Conservation (phyloP, 2,329 filamentous ascomycete species). For the Thermothelomyces thermophilus region DNA sequence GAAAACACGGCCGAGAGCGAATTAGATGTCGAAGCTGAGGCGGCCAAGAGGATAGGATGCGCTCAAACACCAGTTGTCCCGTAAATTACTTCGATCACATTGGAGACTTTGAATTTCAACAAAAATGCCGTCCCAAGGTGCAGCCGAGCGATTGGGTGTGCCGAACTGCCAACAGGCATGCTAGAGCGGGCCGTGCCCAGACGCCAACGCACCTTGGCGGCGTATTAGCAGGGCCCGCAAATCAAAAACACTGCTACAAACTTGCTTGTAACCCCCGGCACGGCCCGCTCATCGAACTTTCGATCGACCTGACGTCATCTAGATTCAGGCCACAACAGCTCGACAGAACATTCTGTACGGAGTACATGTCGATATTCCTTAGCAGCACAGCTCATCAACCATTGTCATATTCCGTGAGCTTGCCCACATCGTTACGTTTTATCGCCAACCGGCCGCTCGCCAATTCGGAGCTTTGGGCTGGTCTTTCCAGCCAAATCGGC, state of each 20-base stretch:
- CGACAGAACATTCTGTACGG: background rate
- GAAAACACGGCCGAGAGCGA: too few species aligned
- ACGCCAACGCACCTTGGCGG: background rate
- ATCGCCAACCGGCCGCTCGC: too few species aligned
- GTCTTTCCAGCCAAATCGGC: background rate
- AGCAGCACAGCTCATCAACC: background rate
- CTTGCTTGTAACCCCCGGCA: background rate
- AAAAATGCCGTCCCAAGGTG: too few species aligned
- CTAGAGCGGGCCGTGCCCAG: background rate
- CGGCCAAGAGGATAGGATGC: too few species aligned
- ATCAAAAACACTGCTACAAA: background rate
- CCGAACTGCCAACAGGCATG: background rate
- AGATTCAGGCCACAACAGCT: background rate
- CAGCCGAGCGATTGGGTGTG: too few species aligned
- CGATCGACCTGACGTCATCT: background rate
- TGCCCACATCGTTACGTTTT: too few species aligned
- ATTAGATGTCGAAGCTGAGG: too few species aligned
- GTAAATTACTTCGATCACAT: too few species aligned
- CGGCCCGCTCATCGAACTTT: background rate
- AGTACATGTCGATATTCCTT: too few species aligned
- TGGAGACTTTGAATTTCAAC: too few species aligned
- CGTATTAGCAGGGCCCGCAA: background rate
- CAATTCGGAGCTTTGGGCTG: background rate
- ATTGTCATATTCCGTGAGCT: background rate
- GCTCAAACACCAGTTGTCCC: too few species aligned